Evolutionary conservation across 805 yeast species (phyloP).

Genomic region (Saccharomyces jurei): DNA sequence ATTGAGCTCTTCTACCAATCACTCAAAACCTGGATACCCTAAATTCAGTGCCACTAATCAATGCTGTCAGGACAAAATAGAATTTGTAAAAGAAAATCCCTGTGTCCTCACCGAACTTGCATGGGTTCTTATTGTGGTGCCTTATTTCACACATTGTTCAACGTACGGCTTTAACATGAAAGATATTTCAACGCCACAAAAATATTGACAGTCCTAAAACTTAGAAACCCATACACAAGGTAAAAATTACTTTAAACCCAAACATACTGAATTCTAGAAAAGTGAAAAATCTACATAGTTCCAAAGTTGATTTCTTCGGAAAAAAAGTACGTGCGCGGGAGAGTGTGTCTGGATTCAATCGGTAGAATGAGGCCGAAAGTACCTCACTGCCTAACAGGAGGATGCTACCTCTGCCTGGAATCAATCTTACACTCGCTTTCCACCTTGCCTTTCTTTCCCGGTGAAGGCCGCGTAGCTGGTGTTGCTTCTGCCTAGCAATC

Average conservation of each 20-base stretch:
- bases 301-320: not conserved
- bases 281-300: not conserved
- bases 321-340: not conserved
- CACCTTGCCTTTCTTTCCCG: not conserved
- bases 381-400: not conserved
- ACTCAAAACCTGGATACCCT: too few relatives aligned
- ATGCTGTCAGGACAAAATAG: not conserved
- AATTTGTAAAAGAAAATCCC: not conserved
- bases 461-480: not conserved
- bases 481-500: not conserved
- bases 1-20: too few relatives aligned
- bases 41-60: not conserved
- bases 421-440: not conserved
- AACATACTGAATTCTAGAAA: not conserved
- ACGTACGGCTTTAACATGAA: not conserved
- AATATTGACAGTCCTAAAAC: not conserved
- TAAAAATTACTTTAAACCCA: not conserved
- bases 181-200: not conserved
- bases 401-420: not conserved
- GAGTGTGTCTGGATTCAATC: not conserved
- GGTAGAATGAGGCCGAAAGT: not conserved
- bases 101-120: not conserved
- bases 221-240: not conserved
- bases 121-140: not conserved
- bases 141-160: not conserved